Base-by-base conservation (phyloP, 257 asterid species). In the Fraxinus excelsior region DNA sequence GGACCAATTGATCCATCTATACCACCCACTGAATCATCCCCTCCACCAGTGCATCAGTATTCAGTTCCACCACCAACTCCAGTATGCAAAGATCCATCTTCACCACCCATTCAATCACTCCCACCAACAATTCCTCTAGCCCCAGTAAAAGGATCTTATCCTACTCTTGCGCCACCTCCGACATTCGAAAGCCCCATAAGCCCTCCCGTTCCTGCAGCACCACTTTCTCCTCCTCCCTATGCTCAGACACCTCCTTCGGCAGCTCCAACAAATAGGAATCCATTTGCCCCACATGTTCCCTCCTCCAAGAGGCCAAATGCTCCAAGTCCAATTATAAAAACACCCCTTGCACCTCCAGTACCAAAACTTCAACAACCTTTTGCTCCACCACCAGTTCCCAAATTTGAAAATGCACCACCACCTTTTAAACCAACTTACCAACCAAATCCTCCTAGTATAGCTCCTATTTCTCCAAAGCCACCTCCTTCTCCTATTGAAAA, bases 261-360 rank as follows among this genome's bases (percentile, higher is more conserved):
- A 67, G 14, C 28, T 34, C 80, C 60, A 26, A 70, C 76, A 31
- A 14, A 12, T 3, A 68, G 42, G 7, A 51, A 53, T 1, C 53
- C 74, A 4, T 0, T 10, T 21, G 78, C 78, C 2, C 83, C 84
- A 64, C 78, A 42, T 31, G 2, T 5, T 12, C 74, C 51, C 14
- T 46, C 68, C 28, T 18, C 35, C 29, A 73, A 67, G 68, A 66
- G 14, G 14, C 82, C 78, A 66, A 28, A 38, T 67, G 67, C 75
- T 49, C 74, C 31, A 81, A 51, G 35, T 44, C 65, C 65, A 56
- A 8, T 56, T 9, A 56, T n/a, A n/a, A 56, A 56, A 19, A 67
- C 64, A 68, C 70, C 70, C 65, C 71, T 83, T 80, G 18, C 84
- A 84, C 18, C 21, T 80, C 7, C 78, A 85, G 28, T 85, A 86